Evolutionary conservation across 768 basidiomycete species (phyloP).

Genomic region (Agrocybe chaxingu): DNA sequence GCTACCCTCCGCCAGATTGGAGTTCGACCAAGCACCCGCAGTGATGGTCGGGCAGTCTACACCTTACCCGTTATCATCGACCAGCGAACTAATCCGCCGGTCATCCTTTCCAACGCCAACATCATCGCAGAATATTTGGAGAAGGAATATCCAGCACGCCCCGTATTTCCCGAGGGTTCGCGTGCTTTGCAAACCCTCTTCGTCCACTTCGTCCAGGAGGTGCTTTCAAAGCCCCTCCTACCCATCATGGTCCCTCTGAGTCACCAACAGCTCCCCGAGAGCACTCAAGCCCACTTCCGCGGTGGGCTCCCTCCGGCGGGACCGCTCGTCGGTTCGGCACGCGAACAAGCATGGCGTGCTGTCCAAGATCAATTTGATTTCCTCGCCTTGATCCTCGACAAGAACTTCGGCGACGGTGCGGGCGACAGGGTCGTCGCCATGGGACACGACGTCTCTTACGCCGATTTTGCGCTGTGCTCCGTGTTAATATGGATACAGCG

Average conservation of each 20-base stretch:
- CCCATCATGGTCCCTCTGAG: conserved; percentile 70
- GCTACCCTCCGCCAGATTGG: conserved; percentile 51
- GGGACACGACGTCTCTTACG: conserved; percentile 66
- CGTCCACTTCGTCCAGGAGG: conserved; percentile 66
- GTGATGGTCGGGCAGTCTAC: conserved; percentile 61
- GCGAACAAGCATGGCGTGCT: conserved; percentile 62
- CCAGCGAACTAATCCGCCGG: conserved; percentile 46
- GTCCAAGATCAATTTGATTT: conserved; percentile 68
- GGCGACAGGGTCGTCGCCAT: conserved; percentile 60
- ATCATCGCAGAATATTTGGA: conserved; percentile 75
- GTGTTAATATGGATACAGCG: conserved; percentile 73
- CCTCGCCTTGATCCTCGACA: conserved; percentile 62
- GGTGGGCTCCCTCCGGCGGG: conserved; percentile 15
- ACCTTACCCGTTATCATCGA: conserved; percentile 71
- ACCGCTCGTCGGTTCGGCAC: conserved; percentile 36
- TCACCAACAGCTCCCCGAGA: conserved; percentile 56
- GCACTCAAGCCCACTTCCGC: conserved; percentile 50
- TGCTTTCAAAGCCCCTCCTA: conserved; percentile 62
- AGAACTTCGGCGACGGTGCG: conserved; percentile 51
- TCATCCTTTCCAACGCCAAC: conserved; percentile 57
- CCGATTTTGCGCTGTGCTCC: conserved; percentile 72
- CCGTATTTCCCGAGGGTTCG: conserved; percentile 68
- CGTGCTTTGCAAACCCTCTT: conserved; percentile 67
- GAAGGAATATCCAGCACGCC: conserved; percentile 60
- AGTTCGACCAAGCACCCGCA: conserved; percentile 50